A percentile compares a stretch with the other conserved stretches of the same genome.
Conservation (phyloP, 805 yeast genomes). For the Yarrowia sp. region DNA sequence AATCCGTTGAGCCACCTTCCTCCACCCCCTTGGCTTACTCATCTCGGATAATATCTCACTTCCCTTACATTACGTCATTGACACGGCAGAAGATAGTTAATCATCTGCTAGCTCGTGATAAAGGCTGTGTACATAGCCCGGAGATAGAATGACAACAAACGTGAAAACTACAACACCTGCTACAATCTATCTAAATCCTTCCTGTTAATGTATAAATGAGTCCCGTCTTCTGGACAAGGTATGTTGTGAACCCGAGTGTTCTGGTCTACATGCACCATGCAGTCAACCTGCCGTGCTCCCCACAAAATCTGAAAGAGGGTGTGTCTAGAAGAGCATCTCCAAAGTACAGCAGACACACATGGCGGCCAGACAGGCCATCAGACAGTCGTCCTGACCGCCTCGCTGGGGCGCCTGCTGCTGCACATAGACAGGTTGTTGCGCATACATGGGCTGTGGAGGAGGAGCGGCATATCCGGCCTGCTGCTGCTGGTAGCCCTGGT, state of each 20-base stretch:
- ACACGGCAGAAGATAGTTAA: slow-evolving; percentile 1
- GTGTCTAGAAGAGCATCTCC: slow-evolving; percentile 42
- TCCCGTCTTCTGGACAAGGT: background rate
- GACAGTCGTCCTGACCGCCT: slow-evolving; percentile 40
- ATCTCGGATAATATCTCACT: too few species aligned
- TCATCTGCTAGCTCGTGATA: slow-evolving; percentile 1
- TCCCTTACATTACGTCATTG: background rate
- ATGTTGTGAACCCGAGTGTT: background rate
- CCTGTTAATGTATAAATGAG: slow-evolving; percentile 8
- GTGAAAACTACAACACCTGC: too few species aligned
- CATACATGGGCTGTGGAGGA: slow-evolving; percentile 39
- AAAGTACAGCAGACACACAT: slow-evolving; percentile 46
- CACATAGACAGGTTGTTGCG: slow-evolving; percentile 42
- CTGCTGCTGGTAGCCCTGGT: slow-evolving; percentile 39
- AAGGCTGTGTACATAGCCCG: slow-evolving; percentile 3
- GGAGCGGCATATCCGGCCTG: slow-evolving; percentile 40
- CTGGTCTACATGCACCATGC: slow-evolving; percentile 15
- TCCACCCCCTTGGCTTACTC: too few species aligned
- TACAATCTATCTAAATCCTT: too few species aligned
- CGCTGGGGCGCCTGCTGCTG: slow-evolving; percentile 41
- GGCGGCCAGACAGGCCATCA: slow-evolving; percentile 44
- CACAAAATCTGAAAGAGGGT: background rate
- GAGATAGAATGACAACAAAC: too few species aligned
- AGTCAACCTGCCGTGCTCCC: slow-evolving; percentile 1
- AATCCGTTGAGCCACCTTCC: too few species aligned